These are phyloP conservation scores for Ogataea minuta DNA, from an alignment of 805 yeast species.

Conservation along the genomic window DNA sequence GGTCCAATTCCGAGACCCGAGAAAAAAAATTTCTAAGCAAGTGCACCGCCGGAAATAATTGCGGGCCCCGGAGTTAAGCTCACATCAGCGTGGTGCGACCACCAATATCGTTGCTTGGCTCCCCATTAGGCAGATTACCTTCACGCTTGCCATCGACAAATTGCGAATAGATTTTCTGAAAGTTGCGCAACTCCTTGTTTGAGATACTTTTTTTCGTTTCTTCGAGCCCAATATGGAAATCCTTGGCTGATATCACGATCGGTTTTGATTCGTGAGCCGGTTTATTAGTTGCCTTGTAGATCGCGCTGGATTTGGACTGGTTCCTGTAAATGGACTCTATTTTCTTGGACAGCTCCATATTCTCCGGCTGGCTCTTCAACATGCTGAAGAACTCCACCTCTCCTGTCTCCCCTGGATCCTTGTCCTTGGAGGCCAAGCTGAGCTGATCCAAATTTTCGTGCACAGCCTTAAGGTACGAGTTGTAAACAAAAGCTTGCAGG, in stretches of 20 bases:
- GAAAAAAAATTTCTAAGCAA: conserved; percentile 4
- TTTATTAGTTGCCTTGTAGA: neutral
- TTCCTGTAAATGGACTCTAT: conserved; percentile 22
- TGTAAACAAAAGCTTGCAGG: conserved; percentile 86
- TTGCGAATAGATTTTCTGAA: conserved; percentile 61
- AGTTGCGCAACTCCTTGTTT: conserved; percentile 59
- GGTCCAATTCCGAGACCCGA: neutral
- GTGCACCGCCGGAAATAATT: neutral
- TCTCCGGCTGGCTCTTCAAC: conserved; percentile 12
- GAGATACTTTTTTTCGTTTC: conserved; percentile 94
- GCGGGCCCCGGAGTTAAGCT: conserved; percentile 13
- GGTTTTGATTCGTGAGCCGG: neutral
- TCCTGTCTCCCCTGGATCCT: conserved; percentile 14
- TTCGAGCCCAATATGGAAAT: conserved; percentile 58
- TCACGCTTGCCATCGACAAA: conserved; percentile 66
- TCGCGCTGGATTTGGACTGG: neutral
- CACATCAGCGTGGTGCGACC: conserved; percentile 82
- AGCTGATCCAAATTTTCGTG: conserved; percentile 61
- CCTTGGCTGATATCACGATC: conserved; percentile 43
- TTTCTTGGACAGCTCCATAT: conserved; percentile 19
- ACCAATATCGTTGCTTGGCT: conserved; percentile 76
- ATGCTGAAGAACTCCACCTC: conserved; percentile 26
- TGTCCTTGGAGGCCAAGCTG: conserved; percentile 27
- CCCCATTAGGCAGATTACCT: conserved; percentile 86
- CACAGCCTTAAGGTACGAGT: conserved; percentile 85